Conservation (phyloP, 306 rosid species). For the Hippophae tibetana region DNA sequence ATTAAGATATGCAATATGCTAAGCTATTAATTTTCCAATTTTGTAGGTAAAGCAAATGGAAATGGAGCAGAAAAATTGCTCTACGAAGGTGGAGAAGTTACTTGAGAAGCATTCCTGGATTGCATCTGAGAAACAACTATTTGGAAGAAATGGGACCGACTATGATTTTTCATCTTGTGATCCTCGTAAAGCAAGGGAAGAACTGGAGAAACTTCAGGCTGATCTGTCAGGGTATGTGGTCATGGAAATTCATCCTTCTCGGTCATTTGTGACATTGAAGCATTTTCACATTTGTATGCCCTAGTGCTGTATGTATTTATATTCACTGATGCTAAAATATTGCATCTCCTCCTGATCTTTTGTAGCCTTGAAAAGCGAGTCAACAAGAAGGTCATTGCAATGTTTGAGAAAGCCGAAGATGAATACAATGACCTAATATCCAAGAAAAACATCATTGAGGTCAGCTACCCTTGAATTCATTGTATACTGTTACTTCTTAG, state of each 20-base stretch:
- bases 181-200: slow-evolving; percentile 63
- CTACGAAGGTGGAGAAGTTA: slow-evolving; percentile 69
- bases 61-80: slow-evolving; percentile 83
- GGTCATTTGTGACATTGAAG: not conserved
- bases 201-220: slow-evolving; percentile 63
- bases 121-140: slow-evolving; percentile 72
- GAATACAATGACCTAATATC: slow-evolving; percentile 90
- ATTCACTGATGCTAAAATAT: slow-evolving; percentile 14
- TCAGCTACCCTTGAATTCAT: slow-evolving; percentile 19
- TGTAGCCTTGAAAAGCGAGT: slow-evolving; percentile 98
- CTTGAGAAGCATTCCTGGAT: slow-evolving; percentile 94
- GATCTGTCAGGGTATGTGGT: slow-evolving; percentile 78
- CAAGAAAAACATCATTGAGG: slow-evolving; percentile 97
- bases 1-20: slow-evolving; percentile 13
- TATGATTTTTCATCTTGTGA: slow-evolving; percentile 72
- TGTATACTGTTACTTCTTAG: slow-evolving; percentile 14
- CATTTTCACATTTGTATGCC: slow-evolving; percentile 1
- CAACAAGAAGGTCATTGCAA: slow-evolving; percentile 97
- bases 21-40: slow-evolving; percentile 12
- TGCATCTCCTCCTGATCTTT: slow-evolving; percentile 4
- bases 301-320: not conserved
- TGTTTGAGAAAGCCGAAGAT: slow-evolving; percentile 99
- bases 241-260: slow-evolving; percentile 2
- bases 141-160: slow-evolving; percentile 83
- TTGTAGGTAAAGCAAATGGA: slow-evolving; percentile 74